These are phyloP conservation scores for Beta vulgaris DNA, from an alignment of 148 eudicot genomes.

Conservation along the genomic window DNA sequence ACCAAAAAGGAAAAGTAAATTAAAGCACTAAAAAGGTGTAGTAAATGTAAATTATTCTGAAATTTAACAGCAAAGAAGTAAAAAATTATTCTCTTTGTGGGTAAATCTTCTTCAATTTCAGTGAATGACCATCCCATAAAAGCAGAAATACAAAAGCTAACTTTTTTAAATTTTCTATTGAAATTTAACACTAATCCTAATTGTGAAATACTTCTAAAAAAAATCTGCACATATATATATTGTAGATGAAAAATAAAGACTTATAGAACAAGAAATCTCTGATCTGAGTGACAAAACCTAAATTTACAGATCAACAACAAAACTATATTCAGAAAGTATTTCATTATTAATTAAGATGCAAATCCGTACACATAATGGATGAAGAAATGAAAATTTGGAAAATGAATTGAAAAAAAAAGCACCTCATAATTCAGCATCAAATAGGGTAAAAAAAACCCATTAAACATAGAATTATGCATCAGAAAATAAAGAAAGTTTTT, in stretches of 20 bases:
- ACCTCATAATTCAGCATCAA: background rate
- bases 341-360: too few relatives aligned
- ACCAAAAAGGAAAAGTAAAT: background rate
- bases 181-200: background rate
- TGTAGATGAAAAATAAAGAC: too few relatives aligned
- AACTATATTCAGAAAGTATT: too few relatives aligned
- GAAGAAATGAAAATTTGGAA: too few relatives aligned
- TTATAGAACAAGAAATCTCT: too few relatives aligned
- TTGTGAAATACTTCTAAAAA: background rate
- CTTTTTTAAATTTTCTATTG: too few relatives aligned
- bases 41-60: conserved; percentile 10
- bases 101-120: conserved; percentile 18
- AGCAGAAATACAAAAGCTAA: background rate
- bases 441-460: too few relatives aligned
- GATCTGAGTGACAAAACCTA: too few relatives aligned
- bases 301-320: too few relatives aligned
- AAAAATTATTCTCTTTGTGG: conserved; percentile 8
- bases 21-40: background rate
- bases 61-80: background rate
- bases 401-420: too few relatives aligned
- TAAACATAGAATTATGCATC: background rate
- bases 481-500: background rate
- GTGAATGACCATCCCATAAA: conserved; percentile 1
- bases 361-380: background rate
- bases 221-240: too few relatives aligned